phyloP scores from a whole-genome alignment of 495 filamentous ascomycete species.

The Trichoderma erinaceum region DNA sequence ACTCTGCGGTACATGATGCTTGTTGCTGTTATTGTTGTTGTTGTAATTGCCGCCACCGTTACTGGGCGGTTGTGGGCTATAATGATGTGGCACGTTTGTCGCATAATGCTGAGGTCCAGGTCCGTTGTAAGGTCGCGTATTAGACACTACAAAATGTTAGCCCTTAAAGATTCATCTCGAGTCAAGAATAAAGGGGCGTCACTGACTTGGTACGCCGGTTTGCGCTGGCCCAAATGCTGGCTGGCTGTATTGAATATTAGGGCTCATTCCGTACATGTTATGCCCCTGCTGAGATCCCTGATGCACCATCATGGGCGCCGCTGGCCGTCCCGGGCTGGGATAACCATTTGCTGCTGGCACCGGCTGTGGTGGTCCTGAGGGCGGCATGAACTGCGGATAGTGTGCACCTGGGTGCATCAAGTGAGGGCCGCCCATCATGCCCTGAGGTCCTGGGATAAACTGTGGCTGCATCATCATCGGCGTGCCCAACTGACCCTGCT shows the following conservation, averaged over 20 bases:
- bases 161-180: not conserved
- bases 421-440: slow-evolving; percentile 58
- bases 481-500: slow-evolving; percentile 55
- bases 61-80: slow-evolving; percentile 51
- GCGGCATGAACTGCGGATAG: slow-evolving; percentile 55
- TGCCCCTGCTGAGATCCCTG: slow-evolving; percentile 72
- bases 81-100: slow-evolving; percentile 52
- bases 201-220: slow-evolving; percentile 61
- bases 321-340: slow-evolving; percentile 71
- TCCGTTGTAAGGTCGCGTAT: slow-evolving; percentile 54
- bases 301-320: slow-evolving; percentile 72
- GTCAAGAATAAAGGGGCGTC: slow-evolving; percentile 12
- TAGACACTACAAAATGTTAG: slow-evolving; percentile 44
- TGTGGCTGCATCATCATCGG: slow-evolving; percentile 80
- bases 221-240: slow-evolving; percentile 59
- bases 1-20: slow-evolving; percentile 13
- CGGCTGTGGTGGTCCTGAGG: slow-evolving; percentile 57
- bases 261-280: slow-evolving; percentile 61
- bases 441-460: slow-evolving; percentile 45
- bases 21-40: slow-evolving; percentile 39
- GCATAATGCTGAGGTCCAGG: slow-evolving; percentile 56
- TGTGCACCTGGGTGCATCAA: slow-evolving; percentile 67
- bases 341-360: slow-evolving; percentile 62
- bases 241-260: slow-evolving; percentile 59
- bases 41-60: slow-evolving; percentile 48